A percentile compares a stretch with the other conserved stretches of the same genome.
phyloP scores from a whole-genome alignment of 179 eudicot genomes.

The Heliamphora ciliata region DNA sequence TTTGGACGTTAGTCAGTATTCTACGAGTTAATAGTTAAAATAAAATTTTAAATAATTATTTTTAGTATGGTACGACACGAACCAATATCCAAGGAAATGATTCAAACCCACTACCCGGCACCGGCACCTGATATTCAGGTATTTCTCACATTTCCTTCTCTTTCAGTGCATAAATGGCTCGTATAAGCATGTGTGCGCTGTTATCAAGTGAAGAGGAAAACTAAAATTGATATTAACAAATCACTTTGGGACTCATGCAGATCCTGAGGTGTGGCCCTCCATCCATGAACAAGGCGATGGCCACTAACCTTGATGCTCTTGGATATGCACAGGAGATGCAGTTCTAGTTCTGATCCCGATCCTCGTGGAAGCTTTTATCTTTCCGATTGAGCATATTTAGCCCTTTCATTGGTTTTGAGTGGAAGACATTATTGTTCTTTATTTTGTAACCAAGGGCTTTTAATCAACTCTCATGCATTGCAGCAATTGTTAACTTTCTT shows the following conservation, averaged over 20 bases:
- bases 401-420: neutral
- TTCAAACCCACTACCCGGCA: constrained; percentile 58
- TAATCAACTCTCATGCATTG: no score
- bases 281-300: constrained; percentile 82
- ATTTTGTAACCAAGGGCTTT: no score
- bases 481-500: no score
- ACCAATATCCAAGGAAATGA: constrained; percentile 71
- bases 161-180: neutral
- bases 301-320: constrained; percentile 54
- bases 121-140: constrained; percentile 63
- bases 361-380: neutral
- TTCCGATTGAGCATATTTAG: neutral
- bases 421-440: no score
- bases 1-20: no score
- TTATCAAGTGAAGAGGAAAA: neutral
- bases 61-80: no score
- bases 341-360: constrained; percentile 54
- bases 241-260: constrained; percentile 22
- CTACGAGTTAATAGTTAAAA: no score
- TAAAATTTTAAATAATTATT: no score
- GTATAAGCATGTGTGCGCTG: no score
- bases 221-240: neutral
- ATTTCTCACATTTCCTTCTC: neutral
- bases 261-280: constrained; percentile 78
- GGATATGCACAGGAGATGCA: constrained; percentile 67